Percentiles rank a stretch among this genome's conserved stretches.
These are phyloP conservation scores for Lipomyces sp. DNA, from an alignment of 805 yeast species.

Conservation along the genomic window DNA sequence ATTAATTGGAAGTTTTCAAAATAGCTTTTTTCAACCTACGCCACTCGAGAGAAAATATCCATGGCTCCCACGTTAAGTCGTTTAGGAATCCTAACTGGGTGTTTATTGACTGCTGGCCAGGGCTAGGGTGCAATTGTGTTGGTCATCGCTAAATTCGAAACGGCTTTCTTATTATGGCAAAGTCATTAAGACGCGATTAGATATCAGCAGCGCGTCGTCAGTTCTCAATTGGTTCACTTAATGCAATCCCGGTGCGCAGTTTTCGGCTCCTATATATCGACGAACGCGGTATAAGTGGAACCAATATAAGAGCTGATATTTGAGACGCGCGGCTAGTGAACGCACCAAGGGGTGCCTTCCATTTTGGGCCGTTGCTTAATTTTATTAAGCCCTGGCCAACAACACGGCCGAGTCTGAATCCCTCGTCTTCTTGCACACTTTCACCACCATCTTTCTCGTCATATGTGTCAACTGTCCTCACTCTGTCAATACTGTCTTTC, in stretches of 20 bases:
- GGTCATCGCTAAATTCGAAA: background rate
- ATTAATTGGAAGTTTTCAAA: no score
- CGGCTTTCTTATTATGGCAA: background rate
- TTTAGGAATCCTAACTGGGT: no score
- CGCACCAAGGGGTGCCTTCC: background rate
- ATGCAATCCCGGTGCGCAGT: background rate
- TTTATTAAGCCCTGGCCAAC: background rate
- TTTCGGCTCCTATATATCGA: rapidly evolving
- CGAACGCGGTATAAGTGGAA: background rate
- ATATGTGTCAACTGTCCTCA: background rate
- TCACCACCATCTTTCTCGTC: background rate
- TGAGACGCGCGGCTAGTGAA: background rate
- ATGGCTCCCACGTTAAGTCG: background rate
- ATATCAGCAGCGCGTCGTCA: background rate
- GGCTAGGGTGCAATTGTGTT: no score
- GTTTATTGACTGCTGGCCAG: no score
- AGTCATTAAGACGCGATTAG: background rate
- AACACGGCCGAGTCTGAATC: background rate
- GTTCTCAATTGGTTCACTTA: background rate
- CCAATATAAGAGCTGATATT: background rate
- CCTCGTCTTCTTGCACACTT: background rate
- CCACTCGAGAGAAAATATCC: background rate
- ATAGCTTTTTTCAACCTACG: background rate
- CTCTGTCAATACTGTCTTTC: background rate
- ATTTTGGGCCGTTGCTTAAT: background rate